phyloP scores from a whole-genome alignment of 2,329 filamentous ascomycete genomes.

The Nigrospora sphaerica region DNA sequence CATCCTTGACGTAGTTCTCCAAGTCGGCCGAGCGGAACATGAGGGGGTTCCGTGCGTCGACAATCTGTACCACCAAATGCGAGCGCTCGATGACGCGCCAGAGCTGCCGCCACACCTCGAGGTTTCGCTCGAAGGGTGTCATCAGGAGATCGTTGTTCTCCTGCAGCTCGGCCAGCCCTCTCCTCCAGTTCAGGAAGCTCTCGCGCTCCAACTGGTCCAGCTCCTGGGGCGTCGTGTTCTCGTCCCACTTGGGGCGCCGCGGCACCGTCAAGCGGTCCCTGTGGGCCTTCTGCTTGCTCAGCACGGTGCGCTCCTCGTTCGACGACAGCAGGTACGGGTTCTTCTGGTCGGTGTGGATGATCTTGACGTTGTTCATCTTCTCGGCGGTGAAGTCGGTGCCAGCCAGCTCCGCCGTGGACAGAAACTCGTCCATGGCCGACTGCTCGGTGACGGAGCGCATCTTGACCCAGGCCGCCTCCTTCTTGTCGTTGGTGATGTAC shows the following conservation, averaged over 20 bases:
- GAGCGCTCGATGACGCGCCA: slow-evolving; percentile 98
- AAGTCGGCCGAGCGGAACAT: slow-evolving; percentile 92
- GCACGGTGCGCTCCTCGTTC: slow-evolving; percentile 69
- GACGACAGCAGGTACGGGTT: slow-evolving; percentile 89
- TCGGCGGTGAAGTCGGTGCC: slow-evolving; percentile 98
- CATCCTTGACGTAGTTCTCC: slow-evolving; percentile 88
- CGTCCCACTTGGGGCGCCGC: slow-evolving; percentile 81
- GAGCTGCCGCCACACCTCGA: slow-evolving; percentile 96
- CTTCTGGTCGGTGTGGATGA: slow-evolving; percentile 92
- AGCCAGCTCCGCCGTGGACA: slow-evolving; percentile 92
- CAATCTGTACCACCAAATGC: slow-evolving; percentile 94
- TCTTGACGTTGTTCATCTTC: slow-evolving; percentile 98
- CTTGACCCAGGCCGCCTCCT: slow-evolving; percentile 96
- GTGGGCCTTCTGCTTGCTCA: slow-evolving; percentile 79
- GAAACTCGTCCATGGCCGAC: slow-evolving; percentile 90
- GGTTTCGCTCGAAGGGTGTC: slow-evolving; percentile 95
- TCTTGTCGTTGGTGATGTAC: slow-evolving; percentile 85
- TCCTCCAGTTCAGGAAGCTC: slow-evolving; percentile 77
- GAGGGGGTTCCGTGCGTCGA: slow-evolving; percentile 90
- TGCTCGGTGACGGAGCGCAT: slow-evolving; percentile 99
- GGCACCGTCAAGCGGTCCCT: slow-evolving; percentile 78
- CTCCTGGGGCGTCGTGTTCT: slow-evolving; percentile 73
- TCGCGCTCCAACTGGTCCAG: slow-evolving; percentile 75
- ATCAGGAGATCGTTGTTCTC: slow-evolving; percentile 92
- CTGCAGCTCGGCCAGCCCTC: slow-evolving; percentile 85